These are phyloP conservation scores for Emericellopsis cladophorae DNA, from an alignment of 2,329 filamentous ascomycete genomes.

Conservation along the genomic window DNA sequence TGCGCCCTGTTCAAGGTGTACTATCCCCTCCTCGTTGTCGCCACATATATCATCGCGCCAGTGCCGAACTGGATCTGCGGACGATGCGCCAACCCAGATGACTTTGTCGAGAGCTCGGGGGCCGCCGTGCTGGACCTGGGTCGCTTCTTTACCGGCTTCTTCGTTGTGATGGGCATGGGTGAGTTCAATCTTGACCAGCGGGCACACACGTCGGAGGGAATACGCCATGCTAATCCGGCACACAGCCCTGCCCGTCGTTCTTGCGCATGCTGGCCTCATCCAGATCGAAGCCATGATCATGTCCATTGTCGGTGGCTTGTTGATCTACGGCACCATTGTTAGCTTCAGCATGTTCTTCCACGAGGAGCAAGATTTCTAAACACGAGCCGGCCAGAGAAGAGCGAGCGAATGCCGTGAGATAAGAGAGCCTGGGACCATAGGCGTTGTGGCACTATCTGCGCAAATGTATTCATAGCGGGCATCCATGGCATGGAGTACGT, in stretches of 20 bases:
- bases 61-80: conserved; percentile 94
- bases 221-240: conserved; percentile 6
- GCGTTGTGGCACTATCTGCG: too few species aligned
- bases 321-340: conserved; percentile 98
- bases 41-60: conserved; percentile 86
- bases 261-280: conserved; percentile 81
- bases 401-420: too few species aligned
- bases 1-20: conserved; percentile 92
- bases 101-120: conserved; percentile 79
- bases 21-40: conserved; percentile 89
- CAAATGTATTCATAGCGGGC: too few species aligned
- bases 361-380: conserved; percentile 88
- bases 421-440: too few species aligned
- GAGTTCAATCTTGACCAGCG: conserved; percentile 24
- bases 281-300: conserved; percentile 79
- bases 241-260: conserved; percentile 70
- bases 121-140: conserved; percentile 86
- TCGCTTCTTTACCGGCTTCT: conserved; percentile 84
- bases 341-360: conserved; percentile 98
- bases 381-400: too few species aligned
- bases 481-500: too few species aligned
- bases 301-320: conserved; percentile 80
- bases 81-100: conserved; percentile 81
- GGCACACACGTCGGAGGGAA: too few species aligned
- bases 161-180: conserved; percentile 98